phyloP scores from a whole-genome alignment of 495 filamentous ascomycete genomes.

The Letharia lupina region DNA sequence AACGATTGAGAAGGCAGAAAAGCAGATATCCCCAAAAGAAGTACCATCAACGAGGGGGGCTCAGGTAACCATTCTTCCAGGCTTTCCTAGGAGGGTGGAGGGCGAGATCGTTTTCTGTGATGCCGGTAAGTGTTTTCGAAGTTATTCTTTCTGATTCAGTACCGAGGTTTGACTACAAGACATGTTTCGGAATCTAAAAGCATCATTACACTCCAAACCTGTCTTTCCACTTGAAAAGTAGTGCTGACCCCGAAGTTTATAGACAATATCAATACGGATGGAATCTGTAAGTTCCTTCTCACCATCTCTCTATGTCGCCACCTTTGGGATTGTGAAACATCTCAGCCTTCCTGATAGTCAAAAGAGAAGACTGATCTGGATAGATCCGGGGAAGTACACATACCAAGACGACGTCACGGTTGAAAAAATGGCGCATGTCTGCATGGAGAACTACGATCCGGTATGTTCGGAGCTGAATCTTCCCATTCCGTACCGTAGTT shows the following conservation, averaged over 20 bases:
- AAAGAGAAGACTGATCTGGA: background rate
- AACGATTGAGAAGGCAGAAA: slow-evolving; percentile 47
- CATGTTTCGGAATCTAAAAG: no score
- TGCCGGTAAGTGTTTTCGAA: slow-evolving; percentile 44
- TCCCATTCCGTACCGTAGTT: no score
- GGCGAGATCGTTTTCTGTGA: slow-evolving; percentile 51
- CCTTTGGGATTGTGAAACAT: no score
- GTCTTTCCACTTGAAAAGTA: no score
- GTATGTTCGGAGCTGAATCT: slow-evolving; percentile 28
- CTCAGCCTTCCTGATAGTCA: no score
- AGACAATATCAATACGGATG: no score
- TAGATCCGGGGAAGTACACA: slow-evolving; percentile 80
- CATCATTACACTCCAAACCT: no score
- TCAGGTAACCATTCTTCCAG: slow-evolving; percentile 40
- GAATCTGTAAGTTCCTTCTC: no score
- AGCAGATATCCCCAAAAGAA: slow-evolving; percentile 16
- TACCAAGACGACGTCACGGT: slow-evolving; percentile 76
- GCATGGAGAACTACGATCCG: slow-evolving; percentile 88
- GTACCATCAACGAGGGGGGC: slow-evolving; percentile 20
- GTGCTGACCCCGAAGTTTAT: no score
- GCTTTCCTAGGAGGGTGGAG: slow-evolving; percentile 43
- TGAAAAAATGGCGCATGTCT: slow-evolving; percentile 76
- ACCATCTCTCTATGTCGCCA: no score
- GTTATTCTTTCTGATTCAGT: slow-evolving; percentile 13
- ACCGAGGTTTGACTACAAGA: no score